Percentiles rank a stretch among this genome's conserved stretches.
Evolutionary conservation across 2,329 filamentous ascomycete species (phyloP).

Genomic region (Zalaria obscura): DNA sequence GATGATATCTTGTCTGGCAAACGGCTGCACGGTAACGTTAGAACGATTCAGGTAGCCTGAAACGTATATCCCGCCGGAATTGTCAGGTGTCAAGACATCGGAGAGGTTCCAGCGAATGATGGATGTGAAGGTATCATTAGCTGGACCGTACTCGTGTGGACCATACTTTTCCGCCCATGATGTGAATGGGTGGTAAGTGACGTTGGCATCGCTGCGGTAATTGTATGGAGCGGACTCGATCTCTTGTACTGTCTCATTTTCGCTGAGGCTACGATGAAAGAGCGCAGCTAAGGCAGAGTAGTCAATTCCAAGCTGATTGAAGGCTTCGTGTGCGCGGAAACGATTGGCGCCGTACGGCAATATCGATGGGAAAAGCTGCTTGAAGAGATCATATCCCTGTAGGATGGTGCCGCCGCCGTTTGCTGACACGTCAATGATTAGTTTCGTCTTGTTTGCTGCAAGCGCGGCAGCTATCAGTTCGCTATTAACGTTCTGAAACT

Average conservation of each 20-base stretch:
- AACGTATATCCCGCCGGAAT: constrained; percentile 22
- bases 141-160: constrained; percentile 21
- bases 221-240: constrained; percentile 30
- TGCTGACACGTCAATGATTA: constrained; percentile 44
- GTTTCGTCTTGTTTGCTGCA: constrained; percentile 41
- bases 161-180: constrained; percentile 34
- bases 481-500: constrained; percentile 27
- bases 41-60: constrained; percentile 35
- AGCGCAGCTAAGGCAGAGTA: constrained; percentile 19
- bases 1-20: constrained; percentile 43
- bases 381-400: constrained; percentile 49
- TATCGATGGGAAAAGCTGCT: constrained; percentile 38
- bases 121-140: constrained; percentile 42
- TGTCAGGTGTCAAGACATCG: constrained; percentile 25
- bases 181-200: constrained; percentile 35
- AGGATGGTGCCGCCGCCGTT: constrained; percentile 47
- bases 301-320: constrained; percentile 29
- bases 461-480: constrained; percentile 29
- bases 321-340: constrained; percentile 33
- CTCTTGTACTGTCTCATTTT: constrained; percentile 24
- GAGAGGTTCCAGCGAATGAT: constrained; percentile 39
- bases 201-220: constrained; percentile 30
- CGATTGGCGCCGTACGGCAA: constrained; percentile 36
- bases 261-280: constrained; percentile 17
- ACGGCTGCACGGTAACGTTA: constrained; percentile 35